Evolutionary conservation across 257 asterid genomes (phyloP).

Genomic region (Salvia splendens): DNA sequence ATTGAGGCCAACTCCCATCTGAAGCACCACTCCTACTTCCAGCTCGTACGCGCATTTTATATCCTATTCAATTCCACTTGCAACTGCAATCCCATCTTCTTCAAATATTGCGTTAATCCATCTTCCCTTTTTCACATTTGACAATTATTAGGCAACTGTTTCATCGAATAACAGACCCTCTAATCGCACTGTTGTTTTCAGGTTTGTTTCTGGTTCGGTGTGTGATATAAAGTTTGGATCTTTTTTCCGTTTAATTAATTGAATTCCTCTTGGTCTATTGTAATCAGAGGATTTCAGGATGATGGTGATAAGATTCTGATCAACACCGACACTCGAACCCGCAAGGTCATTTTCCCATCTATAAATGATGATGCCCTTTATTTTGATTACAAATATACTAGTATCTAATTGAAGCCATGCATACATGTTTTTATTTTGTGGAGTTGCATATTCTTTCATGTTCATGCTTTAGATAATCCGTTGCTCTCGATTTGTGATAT

Average conservation of each 20-base stretch:
- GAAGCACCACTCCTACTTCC: conserved; percentile 72
- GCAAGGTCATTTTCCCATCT: conserved; percentile 55
- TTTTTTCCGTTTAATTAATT: background rate
- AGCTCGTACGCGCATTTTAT: conserved; percentile 50
- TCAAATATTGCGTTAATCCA: background rate
- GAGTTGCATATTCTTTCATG: background rate
- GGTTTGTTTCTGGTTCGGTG: conserved; percentile 42
- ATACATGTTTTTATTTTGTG: background rate
- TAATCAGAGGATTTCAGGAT: conserved; percentile 75
- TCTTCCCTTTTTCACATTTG: conserved; percentile 1
- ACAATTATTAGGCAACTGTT: conserved; percentile 68
- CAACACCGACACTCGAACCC: conserved; percentile 79
- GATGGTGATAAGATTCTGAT: conserved; percentile 70
- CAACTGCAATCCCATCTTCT: background rate
- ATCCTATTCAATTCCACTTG: conserved; percentile 6
- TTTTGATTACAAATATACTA: background rate
- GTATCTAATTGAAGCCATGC: background rate
- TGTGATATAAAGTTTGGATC: background rate
- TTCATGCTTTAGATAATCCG: background rate
- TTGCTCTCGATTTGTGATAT: background rate
- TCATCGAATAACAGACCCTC: conserved; percentile 66
- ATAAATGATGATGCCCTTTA: background rate
- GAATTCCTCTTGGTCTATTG: conserved; percentile 22
- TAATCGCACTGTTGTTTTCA: conserved; percentile 97
- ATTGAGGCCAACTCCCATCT: conserved; percentile 75